Evolutionary conservation across 495 filamentous ascomycete species (phyloP).

Genomic region (Massariosphaeria phaeospora): DNA sequence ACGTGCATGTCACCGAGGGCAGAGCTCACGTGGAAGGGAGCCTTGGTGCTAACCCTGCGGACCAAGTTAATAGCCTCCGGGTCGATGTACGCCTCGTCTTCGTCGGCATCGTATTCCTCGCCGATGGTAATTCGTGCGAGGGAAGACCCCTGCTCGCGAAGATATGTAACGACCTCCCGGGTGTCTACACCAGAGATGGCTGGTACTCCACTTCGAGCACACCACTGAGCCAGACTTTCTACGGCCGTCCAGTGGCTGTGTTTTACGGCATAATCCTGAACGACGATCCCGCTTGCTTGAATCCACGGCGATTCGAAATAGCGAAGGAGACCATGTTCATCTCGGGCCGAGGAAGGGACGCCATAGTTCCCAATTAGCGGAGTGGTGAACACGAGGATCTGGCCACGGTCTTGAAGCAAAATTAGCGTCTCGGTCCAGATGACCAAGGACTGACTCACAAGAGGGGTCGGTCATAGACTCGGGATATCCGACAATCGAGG

Average conservation of each 20-base stretch:
- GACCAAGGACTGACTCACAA: too few species aligned
- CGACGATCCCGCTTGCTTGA: slow-evolving; percentile 91
- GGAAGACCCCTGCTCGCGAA: slow-evolving; percentile 93
- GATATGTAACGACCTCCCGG: slow-evolving; percentile 87
- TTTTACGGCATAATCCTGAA: slow-evolving; percentile 85
- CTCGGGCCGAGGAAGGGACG: slow-evolving; percentile 72
- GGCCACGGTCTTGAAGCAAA: too few species aligned
- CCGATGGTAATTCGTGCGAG: slow-evolving; percentile 92
- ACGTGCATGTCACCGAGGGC: slow-evolving; percentile 77
- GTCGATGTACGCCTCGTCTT: slow-evolving; percentile 93
- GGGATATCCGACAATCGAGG: slow-evolving; percentile 88
- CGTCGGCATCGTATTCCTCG: slow-evolving; percentile 96
- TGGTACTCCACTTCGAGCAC: slow-evolving; percentile 89
- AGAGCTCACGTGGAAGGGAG: slow-evolving; percentile 88
- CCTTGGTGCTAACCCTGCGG: slow-evolving; percentile 91
- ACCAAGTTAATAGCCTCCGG: slow-evolving; percentile 95
- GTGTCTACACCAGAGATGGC: slow-evolving; percentile 97
- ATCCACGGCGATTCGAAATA: slow-evolving; percentile 97
- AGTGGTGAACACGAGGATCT: slow-evolving; percentile 97
- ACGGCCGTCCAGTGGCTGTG: slow-evolving; percentile 99
- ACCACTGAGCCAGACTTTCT: slow-evolving; percentile 89
- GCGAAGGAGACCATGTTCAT: slow-evolving; percentile 72
- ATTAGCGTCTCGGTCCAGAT: too few species aligned
- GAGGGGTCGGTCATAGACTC: slow-evolving; percentile 98
- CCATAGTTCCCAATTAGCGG: slow-evolving; percentile 99